Base-by-base conservation (phyloP, 2,329 filamentous ascomycete species). In the Periconia sp. region DNA sequence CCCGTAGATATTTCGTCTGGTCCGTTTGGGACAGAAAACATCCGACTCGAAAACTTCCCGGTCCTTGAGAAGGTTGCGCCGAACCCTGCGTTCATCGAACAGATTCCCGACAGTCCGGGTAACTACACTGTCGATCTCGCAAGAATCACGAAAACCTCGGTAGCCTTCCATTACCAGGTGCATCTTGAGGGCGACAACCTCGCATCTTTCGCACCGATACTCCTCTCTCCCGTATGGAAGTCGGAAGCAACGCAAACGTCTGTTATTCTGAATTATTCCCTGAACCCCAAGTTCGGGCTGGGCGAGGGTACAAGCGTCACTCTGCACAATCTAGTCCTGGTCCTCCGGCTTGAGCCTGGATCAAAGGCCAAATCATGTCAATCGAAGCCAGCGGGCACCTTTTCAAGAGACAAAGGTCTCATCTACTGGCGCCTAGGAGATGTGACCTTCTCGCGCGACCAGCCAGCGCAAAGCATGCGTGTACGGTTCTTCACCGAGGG, bases 111-210 rank as follows among this genome's bases (percentile, higher is more conserved):
- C 8, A 84, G 81, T 44, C 80, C 87, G 3, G 92, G 95, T 45
- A 86, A 92, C 63, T 99, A 95, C 71, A 82, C 77, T 0, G 75
- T 99, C 22, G 83, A 92, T 49, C 73, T 94, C 5, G 78, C 84
- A 11, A 84, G 86, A 63, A 81, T 96, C 52, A 73, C 78, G 48
- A 84, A 86, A 58, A 86, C 89, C 1, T 81, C 86, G 0, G 85
- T 92, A 5, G 92, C 87, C 6, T 97, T 99, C 75, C 95, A 94
- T 46, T 99, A 97, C 70, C 88, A 92, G 60, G 78, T 96, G 9
- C 89, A 94, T 55, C 72, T 88, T 21, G 85, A 91, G 22, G 46
- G 56, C 35, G 64, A 72, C 24, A 78, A 76, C 43, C 66, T 80
- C 11, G 72, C 78, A 8, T 63, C 74, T 4, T 85, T 89, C 57